Evolutionary conservation across 2,329 filamentous ascomycete genomes (phyloP), one percentile per base, ranked within the genome.

Genomic region (Fusarium euwallaceae): DNA sequence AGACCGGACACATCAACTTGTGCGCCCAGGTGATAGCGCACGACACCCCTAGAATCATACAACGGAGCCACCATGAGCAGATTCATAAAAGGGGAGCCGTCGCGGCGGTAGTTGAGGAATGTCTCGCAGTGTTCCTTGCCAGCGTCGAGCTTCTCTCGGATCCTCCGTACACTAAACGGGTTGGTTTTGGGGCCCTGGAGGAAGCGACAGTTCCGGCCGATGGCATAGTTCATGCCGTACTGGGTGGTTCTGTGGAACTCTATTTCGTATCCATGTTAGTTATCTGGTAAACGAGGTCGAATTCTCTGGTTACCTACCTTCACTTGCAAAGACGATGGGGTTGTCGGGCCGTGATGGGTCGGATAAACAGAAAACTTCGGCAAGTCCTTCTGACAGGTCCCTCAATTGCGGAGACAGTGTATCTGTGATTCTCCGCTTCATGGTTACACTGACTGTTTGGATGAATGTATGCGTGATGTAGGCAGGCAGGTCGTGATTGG

Each of bases 191-290:
- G 93, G 0, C 94, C 93, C 80, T 95, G 93, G 2, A 95, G 87
- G 77, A 95, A 95, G 9, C 93, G 90, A 76, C 93, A 95, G 73
- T 95, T 95, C 36, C 92, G 90, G 0, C 93, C 93, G 20, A 95
- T 88, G 4, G 91, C 89, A 79, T 95, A 94, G 66, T 87, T 88
- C 83, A 93, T 90, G 5, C 92, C 92, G 78, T 95, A 95, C 74
- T 95, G 92, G 0, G 92, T 95, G 6, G 92, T 93, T 58, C 89
- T 87, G 75, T 94, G 89, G 76, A 94, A 95, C 81, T 94, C 92
- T 93, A 68, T 27, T 22, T 14, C 20, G 34, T 2, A 56, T 29
- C 29, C 16, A 55, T 7, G 9, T 71, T 22, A 69, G 67, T 8
- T 29, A 27, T 53, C 16, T 29, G 17, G 24, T 53, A 53, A 29